Percentiles rank a stretch among this genome's conserved stretches.
Evolutionary conservation across 2,329 filamentous ascomycete species (phyloP).

Genomic region (Colletotrichum sojae): DNA sequence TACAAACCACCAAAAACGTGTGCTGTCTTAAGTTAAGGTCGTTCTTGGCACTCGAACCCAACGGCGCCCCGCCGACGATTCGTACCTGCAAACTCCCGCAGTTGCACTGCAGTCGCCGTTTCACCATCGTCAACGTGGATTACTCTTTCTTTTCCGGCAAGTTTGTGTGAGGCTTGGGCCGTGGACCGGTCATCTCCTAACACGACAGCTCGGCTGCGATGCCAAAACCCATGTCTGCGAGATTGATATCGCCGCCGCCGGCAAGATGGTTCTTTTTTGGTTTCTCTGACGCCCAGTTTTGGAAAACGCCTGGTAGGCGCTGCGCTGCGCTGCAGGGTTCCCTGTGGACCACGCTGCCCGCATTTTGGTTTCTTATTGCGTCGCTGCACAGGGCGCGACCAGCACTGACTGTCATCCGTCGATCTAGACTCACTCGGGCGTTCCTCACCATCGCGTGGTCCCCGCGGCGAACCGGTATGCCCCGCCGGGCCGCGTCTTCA

Average conservation of each 20-base stretch:
- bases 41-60: slow-evolving; percentile 4
- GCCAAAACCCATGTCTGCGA: neutral
- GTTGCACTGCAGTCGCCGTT: slow-evolving; percentile 27
- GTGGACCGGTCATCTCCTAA: neutral
- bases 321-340: slow-evolving; percentile 1
- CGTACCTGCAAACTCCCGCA: slow-evolving; percentile 12
- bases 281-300: neutral
- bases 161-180: neutral
- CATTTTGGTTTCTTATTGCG: slow-evolving; percentile 1
- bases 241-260: slow-evolving; percentile 13
- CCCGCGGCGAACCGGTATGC: neutral
- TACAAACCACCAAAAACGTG: neutral
- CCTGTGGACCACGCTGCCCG: neutral
- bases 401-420: neutral
- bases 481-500: slow-evolving; percentile 16
- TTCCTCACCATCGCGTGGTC: slow-evolving; percentile 23
- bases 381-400: neutral
- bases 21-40: neutral
- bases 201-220: slow-evolving; percentile 9
- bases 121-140: slow-evolving; percentile 22
- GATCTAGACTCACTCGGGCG: slow-evolving; percentile 4
- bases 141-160: slow-evolving; percentile 4
- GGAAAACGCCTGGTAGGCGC: neutral
- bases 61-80: slow-evolving; percentile 24
- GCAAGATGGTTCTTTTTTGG: neutral